phyloP scores from a whole-genome alignment of 768 basidiomycete genomes.

The Collybiopsis confluens region DNA sequence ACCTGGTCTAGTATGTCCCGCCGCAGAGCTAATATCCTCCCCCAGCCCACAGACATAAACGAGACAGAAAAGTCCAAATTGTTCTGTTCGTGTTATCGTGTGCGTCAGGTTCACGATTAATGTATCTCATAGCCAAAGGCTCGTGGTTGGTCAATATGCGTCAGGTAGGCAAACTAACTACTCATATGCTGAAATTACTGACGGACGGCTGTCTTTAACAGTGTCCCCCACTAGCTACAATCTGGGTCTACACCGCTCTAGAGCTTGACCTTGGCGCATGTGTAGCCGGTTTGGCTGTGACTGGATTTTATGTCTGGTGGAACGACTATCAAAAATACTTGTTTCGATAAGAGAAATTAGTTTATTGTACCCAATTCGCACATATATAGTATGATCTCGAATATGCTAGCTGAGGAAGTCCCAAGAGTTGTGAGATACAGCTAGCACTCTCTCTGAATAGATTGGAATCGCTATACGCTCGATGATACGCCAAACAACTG shows the following conservation, averaged over 20 bases:
- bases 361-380: not conserved
- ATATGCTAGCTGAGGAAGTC: no score
- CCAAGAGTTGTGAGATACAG: not conserved
- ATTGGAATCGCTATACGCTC: slow-evolving; percentile 49
- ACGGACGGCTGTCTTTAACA: slow-evolving; percentile 23
- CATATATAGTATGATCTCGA: no score
- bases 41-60: slow-evolving; percentile 47
- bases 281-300: slow-evolving; percentile 46
- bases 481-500: slow-evolving; percentile 69
- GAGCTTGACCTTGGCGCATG: slow-evolving; percentile 66
- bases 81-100: slow-evolving; percentile 57
- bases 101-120: slow-evolving; percentile 56
- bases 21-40: not conserved
- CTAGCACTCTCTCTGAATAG: not conserved
- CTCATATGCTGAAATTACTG: not conserved
- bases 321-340: slow-evolving; percentile 32
- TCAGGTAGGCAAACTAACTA: slow-evolving; percentile 44
- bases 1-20: no score
- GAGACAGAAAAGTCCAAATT: slow-evolving; percentile 45
- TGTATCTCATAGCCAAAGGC: slow-evolving; percentile 68
- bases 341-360: not conserved
- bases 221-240: slow-evolving; percentile 74
- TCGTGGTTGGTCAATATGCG: slow-evolving; percentile 70
- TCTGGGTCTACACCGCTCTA: slow-evolving; percentile 74
- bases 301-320: slow-evolving; percentile 61